Percentiles rank a stretch among this genome's conserved stretches.
Evolutionary conservation across 805 yeast genomes (phyloP).

Genomic region (Saccharomycopsis oosterbeekiorum): DNA sequence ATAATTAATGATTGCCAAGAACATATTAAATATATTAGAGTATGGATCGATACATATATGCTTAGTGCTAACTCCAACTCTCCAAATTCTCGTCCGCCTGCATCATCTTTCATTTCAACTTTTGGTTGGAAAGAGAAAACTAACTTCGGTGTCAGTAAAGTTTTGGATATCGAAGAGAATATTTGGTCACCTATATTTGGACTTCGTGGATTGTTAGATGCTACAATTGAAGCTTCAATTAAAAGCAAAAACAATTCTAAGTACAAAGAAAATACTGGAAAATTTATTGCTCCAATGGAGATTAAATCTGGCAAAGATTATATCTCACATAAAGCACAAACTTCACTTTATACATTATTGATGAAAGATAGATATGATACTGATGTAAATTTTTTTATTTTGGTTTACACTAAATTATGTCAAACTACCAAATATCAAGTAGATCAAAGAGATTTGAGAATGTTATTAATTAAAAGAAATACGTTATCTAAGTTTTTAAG

Average conservation of each 20-base stretch:
- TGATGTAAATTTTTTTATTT: slow-evolving; percentile 51
- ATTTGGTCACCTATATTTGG: slow-evolving; percentile 91
- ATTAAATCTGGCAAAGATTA: slow-evolving; percentile 73
- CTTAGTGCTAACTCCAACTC: slow-evolving; percentile 18
- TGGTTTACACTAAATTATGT: slow-evolving; percentile 63
- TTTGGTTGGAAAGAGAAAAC: slow-evolving; percentile 20
- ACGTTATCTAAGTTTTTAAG: slow-evolving; percentile 49
- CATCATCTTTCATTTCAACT: slow-evolving; percentile 3
- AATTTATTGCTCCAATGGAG: slow-evolving; percentile 67
- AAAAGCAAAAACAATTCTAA: slow-evolving; percentile 23
- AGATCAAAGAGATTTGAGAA: slow-evolving; percentile 46
- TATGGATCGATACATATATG: slow-evolving; percentile 43
- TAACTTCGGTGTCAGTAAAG: slow-evolving; percentile 45
- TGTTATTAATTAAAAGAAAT: slow-evolving; percentile 66
- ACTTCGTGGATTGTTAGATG: slow-evolving; percentile 81
- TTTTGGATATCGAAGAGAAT: slow-evolving; percentile 81
- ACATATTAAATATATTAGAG: slow-evolving; percentile 42
- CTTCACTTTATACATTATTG: slow-evolving; percentile 68
- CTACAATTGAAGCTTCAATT: slow-evolving; percentile 56
- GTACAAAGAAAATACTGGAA: slow-evolving; percentile 26
- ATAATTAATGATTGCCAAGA: slow-evolving; percentile 34
- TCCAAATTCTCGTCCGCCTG: slow-evolving; percentile 22
- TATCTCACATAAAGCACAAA: slow-evolving; percentile 75
- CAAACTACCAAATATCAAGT: slow-evolving; percentile 47
- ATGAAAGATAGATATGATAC: slow-evolving; percentile 72